phyloP scores from a whole-genome alignment of 78 protist species.

The Speleostelium caveatum region DNA sequence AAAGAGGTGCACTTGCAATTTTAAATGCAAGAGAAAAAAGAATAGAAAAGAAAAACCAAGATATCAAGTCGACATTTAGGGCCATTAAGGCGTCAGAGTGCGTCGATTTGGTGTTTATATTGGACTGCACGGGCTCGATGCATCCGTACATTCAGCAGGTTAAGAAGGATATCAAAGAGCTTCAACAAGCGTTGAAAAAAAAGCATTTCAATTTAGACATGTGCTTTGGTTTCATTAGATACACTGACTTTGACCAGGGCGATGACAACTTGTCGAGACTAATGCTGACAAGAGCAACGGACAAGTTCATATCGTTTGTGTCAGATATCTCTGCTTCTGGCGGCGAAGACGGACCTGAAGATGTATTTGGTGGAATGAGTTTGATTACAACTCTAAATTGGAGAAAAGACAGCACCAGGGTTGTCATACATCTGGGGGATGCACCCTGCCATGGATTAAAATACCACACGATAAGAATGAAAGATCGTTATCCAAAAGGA shows the following conservation, averaged over 20 bases:
- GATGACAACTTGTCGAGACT: not conserved
- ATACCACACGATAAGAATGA: not conserved
- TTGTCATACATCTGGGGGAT: not conserved
- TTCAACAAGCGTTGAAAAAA: not conserved
- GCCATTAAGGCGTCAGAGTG: constrained; percentile 18
- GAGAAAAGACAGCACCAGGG: not conserved
- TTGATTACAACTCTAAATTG: not conserved
- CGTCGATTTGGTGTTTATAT: not conserved
- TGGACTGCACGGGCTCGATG: constrained; percentile 11
- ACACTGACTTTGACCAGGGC: constrained; percentile 2
- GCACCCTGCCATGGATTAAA: not conserved
- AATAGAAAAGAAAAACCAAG: not conserved
- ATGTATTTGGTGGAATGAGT: not conserved
- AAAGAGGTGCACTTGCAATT: not conserved
- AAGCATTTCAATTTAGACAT: not conserved
- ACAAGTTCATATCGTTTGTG: not conserved
- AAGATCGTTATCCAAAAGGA: not conserved
- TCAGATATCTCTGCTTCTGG: not conserved
- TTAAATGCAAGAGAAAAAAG: not conserved
- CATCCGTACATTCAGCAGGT: not conserved
- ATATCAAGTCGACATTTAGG: not conserved
- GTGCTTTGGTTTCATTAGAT: constrained; percentile 11
- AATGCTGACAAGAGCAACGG: not conserved
- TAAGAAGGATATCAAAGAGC: not conserved
- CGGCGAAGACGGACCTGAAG: not conserved